These are phyloP conservation scores for Anacardium occidentale DNA, from an alignment of 345 rosid genomes.

Conservation along the genomic window DNA sequence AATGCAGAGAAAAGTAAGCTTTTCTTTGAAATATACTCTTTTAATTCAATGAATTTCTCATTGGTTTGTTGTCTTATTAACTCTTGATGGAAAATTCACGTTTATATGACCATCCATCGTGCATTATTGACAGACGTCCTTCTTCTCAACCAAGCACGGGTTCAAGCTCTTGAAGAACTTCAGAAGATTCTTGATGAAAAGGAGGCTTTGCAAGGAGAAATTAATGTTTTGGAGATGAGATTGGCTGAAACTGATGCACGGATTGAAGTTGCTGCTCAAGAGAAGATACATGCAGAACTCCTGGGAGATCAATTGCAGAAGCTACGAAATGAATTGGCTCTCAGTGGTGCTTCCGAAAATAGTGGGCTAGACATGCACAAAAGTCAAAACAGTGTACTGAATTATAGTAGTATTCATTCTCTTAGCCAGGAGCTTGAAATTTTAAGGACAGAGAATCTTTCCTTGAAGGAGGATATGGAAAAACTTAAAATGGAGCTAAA, in stretches of 20 bases:
- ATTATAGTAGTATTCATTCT: slow-evolving; percentile 35
- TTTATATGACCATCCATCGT: slow-evolving; percentile 6
- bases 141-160: slow-evolving; percentile 80
- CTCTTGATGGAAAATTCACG: not conserved
- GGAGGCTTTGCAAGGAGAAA: slow-evolving; percentile 74
- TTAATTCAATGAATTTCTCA: slow-evolving; percentile 8
- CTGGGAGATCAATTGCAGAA: slow-evolving; percentile 72
- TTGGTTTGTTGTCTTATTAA: not conserved
- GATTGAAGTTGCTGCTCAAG: slow-evolving; percentile 69
- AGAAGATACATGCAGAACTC: slow-evolving; percentile 67
- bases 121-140: slow-evolving; percentile 58
- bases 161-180: slow-evolving; percentile 72
- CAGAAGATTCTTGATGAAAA: slow-evolving; percentile 65
- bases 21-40: slow-evolving; percentile 14
- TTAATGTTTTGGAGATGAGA: slow-evolving; percentile 61
- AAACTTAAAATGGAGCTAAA: slow-evolving; percentile 52
- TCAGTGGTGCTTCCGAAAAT: slow-evolving; percentile 32
- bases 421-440: slow-evolving; percentile 62
- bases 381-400: slow-evolving; percentile 29
- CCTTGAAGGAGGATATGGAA: slow-evolving; percentile 66
- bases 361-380: slow-evolving; percentile 21
- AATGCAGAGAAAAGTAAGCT: slow-evolving; percentile 79
- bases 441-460: slow-evolving; percentile 61
- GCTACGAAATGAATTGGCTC: slow-evolving; percentile 51
- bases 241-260: slow-evolving; percentile 88